Evolutionary conservation across 2,329 filamentous ascomycete species (phyloP).

Genomic region (Pseudopyrenochaeta lycopersici): DNA sequence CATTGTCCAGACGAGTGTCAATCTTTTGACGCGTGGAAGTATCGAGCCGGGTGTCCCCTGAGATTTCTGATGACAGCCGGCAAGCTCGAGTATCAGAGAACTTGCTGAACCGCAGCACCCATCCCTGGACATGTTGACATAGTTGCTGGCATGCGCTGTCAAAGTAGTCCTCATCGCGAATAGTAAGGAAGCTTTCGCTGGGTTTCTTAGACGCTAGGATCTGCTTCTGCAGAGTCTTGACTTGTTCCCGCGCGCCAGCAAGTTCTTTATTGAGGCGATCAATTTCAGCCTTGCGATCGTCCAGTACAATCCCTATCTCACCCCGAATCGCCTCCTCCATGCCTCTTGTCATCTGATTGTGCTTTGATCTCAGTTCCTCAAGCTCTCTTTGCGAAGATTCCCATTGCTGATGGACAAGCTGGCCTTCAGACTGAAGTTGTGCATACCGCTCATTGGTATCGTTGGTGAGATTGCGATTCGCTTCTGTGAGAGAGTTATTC

Average conservation of each 20-base stretch:
- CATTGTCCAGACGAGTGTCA: slow-evolving; percentile 92
- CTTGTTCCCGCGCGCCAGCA: slow-evolving; percentile 71
- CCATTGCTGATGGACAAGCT: slow-evolving; percentile 61
- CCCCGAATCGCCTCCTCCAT: slow-evolving; percentile 69
- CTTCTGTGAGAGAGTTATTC: slow-evolving; percentile 80
- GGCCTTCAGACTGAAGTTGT: slow-evolving; percentile 72
- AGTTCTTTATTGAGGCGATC: slow-evolving; percentile 79
- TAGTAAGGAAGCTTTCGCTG: slow-evolving; percentile 77
- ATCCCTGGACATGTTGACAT: slow-evolving; percentile 95
- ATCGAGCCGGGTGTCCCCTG: slow-evolving; percentile 62
- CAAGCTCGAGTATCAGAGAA: slow-evolving; percentile 93
- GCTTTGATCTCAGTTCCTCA: slow-evolving; percentile 70
- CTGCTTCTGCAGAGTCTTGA: slow-evolving; percentile 67
- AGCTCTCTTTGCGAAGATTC: slow-evolving; percentile 73
- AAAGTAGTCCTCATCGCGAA: slow-evolving; percentile 93
- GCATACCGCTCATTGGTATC: slow-evolving; percentile 78
- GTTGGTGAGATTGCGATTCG: slow-evolving; percentile 78
- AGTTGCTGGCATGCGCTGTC: slow-evolving; percentile 92
- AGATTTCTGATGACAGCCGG: slow-evolving; percentile 82
- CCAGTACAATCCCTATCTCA: slow-evolving; percentile 71
- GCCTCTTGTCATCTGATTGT: slow-evolving; percentile 68
- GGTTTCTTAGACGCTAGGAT: slow-evolving; percentile 65
- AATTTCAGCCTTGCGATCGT: slow-evolving; percentile 86
- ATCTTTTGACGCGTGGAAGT: slow-evolving; percentile 72
- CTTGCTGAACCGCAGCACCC: slow-evolving; percentile 97